Percentiles rank a stretch among this genome's conserved stretches.
Conservation (phyloP, 768 basidiomycete species). For the Suillus occidentalis region DNA sequence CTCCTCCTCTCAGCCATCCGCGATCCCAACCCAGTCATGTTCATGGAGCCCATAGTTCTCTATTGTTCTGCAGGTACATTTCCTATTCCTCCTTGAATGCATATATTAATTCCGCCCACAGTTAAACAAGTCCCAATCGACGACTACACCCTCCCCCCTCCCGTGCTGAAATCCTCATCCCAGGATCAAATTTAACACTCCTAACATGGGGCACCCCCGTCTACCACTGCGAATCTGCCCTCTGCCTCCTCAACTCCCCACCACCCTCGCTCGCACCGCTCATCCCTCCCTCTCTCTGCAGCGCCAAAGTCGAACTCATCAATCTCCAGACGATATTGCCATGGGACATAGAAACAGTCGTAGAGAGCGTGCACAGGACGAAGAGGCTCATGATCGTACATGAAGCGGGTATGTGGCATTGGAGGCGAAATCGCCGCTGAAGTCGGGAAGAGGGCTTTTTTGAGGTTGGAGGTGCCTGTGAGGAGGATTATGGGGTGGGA, state of each 20-base stretch:
- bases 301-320: slow-evolving; percentile 82
- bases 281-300: slow-evolving; percentile 63
- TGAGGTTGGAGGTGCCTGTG: slow-evolving; percentile 86
- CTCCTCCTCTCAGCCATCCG: too few relatives aligned
- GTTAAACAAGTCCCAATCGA: slow-evolving; percentile 92
- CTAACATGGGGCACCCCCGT: slow-evolving; percentile 93
- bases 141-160: slow-evolving; percentile 81
- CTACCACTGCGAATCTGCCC: slow-evolving; percentile 84
- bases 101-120: slow-evolving; percentile 22
- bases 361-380: slow-evolving; percentile 82
- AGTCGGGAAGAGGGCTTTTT: slow-evolving; percentile 79
- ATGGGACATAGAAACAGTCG: slow-evolving; percentile 81
- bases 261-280: slow-evolving; percentile 58
- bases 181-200: slow-evolving; percentile 82
- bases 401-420: slow-evolving; percentile 87
- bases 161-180: slow-evolving; percentile 70
- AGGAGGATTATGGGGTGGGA: too few relatives aligned
- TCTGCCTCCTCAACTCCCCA: slow-evolving; percentile 71
- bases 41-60: too few relatives aligned
- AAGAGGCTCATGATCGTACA: slow-evolving; percentile 88
- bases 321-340: slow-evolving; percentile 89
- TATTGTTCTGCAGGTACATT: too few relatives aligned
- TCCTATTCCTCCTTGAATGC: too few relatives aligned
- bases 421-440: slow-evolving; percentile 92
- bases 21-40: too few relatives aligned